Evolutionary conservation across 2,329 filamentous ascomycete species (phyloP), one percentile per base, ranked within the genome.

Genomic region (Penicillium sp.): DNA sequence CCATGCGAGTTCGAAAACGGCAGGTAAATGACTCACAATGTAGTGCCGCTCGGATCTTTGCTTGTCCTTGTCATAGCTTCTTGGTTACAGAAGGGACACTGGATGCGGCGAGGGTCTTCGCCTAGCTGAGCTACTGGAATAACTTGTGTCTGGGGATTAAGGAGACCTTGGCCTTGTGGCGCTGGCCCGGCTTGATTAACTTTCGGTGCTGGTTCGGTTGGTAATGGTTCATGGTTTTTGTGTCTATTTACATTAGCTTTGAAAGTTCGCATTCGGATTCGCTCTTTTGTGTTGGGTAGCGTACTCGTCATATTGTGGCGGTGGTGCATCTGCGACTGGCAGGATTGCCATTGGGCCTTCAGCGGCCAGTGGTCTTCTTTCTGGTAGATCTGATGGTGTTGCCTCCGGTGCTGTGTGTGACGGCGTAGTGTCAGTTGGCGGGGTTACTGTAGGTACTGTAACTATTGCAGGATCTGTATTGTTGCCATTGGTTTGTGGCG

Each of bases 31-130:
- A 43, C 54, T 48, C 30, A 57, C 54, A 44, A 31, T 18, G 54
- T 57, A 2, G 47, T 29, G 3, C 54, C 41, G 10, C 50, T 57
- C 33, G 53, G 53, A 30, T 53, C 50, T 12, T 55, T 57, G 12
- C 49, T 29, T 3, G 53, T 47, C 31, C 44, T 43, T 8, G 54
- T 57, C 35, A 46, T 31, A 3, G 39, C 41, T 19, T 51, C 27
- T 4, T 53, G 52, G 31, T 46, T 19, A 19, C 54, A 57, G 36
- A 57, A 57, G 2, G 52, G 54, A 46, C 54, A 57, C 16, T 37
- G 39, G 16, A 57, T 42, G 16, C 46, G 10, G 7, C 44, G 34
- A 3, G 54, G 53, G 6, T 49, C 46, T 31, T 57, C 53, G 13
- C 39, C 45, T 4, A 55, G 46, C 4, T 48, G 30, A 0, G 40